Evolutionary conservation across 2,329 filamentous ascomycete genomes (phyloP).

Genomic region (Hymenoscyphus infarciens): DNA sequence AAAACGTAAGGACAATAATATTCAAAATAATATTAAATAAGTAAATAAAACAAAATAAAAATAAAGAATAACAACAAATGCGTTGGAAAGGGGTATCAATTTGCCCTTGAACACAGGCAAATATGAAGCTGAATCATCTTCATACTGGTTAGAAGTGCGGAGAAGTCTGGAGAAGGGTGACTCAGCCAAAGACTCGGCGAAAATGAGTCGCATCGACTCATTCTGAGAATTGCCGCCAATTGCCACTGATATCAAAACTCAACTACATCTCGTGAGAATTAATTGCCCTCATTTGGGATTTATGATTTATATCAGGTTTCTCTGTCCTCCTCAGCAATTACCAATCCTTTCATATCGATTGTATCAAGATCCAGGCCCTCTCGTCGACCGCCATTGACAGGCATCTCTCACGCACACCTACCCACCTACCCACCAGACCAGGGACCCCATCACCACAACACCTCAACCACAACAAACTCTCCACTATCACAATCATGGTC

Average conservation of each 20-base stretch:
- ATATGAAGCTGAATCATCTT: neutral
- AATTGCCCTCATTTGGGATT: neutral
- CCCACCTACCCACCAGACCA: neutral
- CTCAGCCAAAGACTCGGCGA: neutral
- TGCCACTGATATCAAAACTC: neutral
- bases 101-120: neutral
- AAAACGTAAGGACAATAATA: neutral
- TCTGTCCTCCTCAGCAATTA: neutral
- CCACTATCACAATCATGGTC: constrained; percentile 6
- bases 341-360: neutral
- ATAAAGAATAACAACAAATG: neutral
- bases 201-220: neutral
- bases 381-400: neutral
- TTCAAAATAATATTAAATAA: neutral
- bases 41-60: neutral
- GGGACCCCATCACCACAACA: neutral
- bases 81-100: neutral
- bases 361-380: neutral
- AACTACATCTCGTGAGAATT: neutral
- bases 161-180: neutral
- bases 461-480: neutral
- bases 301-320: neutral
- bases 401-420: neutral
- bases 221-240: neutral
- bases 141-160: neutral